These are phyloP conservation scores for apple (Malus domestica) DNA, from an alignment of 306 rosid genomes.

Conservation along the genomic window DNA sequence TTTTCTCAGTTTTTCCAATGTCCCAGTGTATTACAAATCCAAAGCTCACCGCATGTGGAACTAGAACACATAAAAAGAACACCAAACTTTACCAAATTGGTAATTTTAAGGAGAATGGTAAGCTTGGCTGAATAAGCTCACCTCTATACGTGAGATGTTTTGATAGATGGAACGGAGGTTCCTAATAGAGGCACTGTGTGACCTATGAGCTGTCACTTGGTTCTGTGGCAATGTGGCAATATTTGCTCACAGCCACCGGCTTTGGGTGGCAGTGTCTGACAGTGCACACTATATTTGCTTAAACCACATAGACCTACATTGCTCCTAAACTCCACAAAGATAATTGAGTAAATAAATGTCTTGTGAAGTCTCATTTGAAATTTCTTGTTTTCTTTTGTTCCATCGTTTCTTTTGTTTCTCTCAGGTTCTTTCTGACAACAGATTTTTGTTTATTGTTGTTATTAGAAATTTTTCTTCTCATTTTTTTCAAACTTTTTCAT, in stretches of 20 bases:
- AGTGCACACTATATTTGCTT: background rate
- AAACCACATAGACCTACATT: background rate
- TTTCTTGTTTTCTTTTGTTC: background rate
- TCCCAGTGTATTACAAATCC: background rate
- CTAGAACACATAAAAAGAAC: background rate
- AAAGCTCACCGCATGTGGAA: background rate
- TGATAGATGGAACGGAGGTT: background rate
- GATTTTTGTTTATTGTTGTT: background rate
- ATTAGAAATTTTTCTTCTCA: background rate
- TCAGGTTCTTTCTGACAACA: background rate
- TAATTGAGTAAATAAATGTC: background rate
- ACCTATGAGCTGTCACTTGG: conserved; percentile 1
- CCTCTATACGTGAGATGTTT: background rate
- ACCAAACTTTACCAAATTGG: background rate
- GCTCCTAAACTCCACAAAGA: background rate
- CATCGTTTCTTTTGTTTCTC: background rate
- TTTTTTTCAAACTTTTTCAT: conserved; percentile 1
- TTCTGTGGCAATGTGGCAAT: background rate
- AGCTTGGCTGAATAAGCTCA: background rate
- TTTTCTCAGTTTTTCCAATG: background rate
- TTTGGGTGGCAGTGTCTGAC: background rate
- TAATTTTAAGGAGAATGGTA: background rate
- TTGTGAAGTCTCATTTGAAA: background rate
- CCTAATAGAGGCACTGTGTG: background rate
- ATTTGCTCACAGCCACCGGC: background rate